These are phyloP conservation scores for Pestalotiopsis fici DNA, from an alignment of 2,329 filamentous ascomycete genomes.

Conservation along the genomic window DNA sequence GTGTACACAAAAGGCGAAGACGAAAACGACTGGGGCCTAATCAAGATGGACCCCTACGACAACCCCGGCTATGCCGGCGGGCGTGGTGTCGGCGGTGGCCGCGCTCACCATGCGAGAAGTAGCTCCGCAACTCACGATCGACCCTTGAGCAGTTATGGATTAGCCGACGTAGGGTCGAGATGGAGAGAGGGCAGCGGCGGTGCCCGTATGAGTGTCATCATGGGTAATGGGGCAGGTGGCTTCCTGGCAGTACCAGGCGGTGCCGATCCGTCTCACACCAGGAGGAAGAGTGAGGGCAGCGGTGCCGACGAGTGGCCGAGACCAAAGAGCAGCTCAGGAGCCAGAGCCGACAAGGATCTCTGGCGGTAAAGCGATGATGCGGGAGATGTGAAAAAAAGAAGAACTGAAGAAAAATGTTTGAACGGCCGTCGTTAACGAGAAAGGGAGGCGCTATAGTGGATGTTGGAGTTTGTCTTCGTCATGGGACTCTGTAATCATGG, in stretches of 20 bases:
- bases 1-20: conserved; percentile 63
- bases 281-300: conserved; percentile 21
- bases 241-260: conserved; percentile 53
- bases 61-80: conserved; percentile 17
- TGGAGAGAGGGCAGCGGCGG: conserved; percentile 50
- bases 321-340: conserved; percentile 43
- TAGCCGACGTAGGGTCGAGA: conserved; percentile 52
- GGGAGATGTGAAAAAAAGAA: neutral
- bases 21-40: conserved; percentile 60
- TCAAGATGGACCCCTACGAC: conserved; percentile 43
- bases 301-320: conserved; percentile 42
- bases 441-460: neutral
- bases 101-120: conserved; percentile 26
- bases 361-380: conserved; percentile 32
- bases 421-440: neutral
- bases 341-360: conserved; percentile 40
- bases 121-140: conserved; percentile 32
- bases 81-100: conserved; percentile 12
- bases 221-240: conserved; percentile 51
- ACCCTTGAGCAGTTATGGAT: conserved; percentile 58
- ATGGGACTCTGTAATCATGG: neutral
- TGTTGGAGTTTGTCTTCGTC: neutral
- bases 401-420: neutral
- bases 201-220: conserved; percentile 54
- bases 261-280: conserved; percentile 14